These are phyloP conservation scores for Magnaporthiopsis poae DNA, from an alignment of 2,329 filamentous ascomycete species.

Conservation along the genomic window DNA sequence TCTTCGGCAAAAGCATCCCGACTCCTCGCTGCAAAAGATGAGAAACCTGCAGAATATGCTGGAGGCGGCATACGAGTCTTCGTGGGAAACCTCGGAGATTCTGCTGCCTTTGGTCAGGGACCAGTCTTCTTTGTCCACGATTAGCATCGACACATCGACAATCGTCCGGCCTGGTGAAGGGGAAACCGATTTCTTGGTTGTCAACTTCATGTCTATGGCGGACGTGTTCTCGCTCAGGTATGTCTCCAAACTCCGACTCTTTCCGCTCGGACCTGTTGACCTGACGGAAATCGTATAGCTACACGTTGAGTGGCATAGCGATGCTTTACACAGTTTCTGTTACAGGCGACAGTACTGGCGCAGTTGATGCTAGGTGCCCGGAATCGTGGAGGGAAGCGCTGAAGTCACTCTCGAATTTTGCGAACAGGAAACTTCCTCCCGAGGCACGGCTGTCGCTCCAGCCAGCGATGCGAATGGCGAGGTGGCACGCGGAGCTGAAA, in stretches of 20 bases:
- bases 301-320: slow-evolving; percentile 45
- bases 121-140: slow-evolving; percentile 34
- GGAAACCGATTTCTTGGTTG: slow-evolving; percentile 44
- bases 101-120: slow-evolving; percentile 47
- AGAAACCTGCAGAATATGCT: slow-evolving; percentile 51
- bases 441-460: slow-evolving; percentile 39
- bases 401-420: slow-evolving; percentile 8
- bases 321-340: slow-evolving; percentile 26
- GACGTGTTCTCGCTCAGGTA: slow-evolving; percentile 48
- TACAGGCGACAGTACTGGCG: slow-evolving; percentile 25
- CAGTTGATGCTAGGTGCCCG: neutral
- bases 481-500: slow-evolving; percentile 57
- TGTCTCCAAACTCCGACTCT: slow-evolving; percentile 17
- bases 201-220: slow-evolving; percentile 51
- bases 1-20: slow-evolving; percentile 51
- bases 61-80: slow-evolving; percentile 40
- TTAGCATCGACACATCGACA: slow-evolving; percentile 47
- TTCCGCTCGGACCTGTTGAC: slow-evolving; percentile 3
- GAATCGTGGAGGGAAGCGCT: slow-evolving; percentile 31
- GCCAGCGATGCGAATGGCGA: slow-evolving; percentile 46
- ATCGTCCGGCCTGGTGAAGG: slow-evolving; percentile 41
- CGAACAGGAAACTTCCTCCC: neutral
- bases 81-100: slow-evolving; percentile 41
- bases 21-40: slow-evolving; percentile 50
- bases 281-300: slow-evolving; percentile 26